Conservation (phyloP, 768 basidiomycete species). For the Tylopilus cervinicoccineus region DNA sequence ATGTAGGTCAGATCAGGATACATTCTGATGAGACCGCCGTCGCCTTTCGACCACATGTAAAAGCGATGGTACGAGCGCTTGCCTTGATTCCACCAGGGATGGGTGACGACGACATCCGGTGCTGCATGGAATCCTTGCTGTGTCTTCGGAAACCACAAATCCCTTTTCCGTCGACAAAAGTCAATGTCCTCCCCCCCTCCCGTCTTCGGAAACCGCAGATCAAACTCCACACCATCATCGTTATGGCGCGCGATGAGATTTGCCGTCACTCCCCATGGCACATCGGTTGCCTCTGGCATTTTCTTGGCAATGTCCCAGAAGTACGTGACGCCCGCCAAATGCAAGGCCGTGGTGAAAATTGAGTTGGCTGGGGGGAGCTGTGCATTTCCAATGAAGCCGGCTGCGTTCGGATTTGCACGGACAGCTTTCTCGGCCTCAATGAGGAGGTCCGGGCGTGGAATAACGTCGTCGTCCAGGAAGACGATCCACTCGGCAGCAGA, state of each 20-base stretch:
- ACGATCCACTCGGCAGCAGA: conserved; percentile 54
- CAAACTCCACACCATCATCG: conserved; percentile 43
- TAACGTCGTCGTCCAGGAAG: conserved; percentile 61
- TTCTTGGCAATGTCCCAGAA: conserved; percentile 62
- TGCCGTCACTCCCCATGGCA: conserved; percentile 64
- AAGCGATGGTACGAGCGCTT: conserved; percentile 46
- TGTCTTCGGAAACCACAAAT: conserved; percentile 31
- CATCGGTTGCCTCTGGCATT: conserved; percentile 35
- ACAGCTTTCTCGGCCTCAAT: conserved; percentile 45
- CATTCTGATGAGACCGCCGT: conserved; percentile 45
- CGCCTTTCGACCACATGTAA: conserved; percentile 57
- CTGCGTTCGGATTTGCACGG: conserved; percentile 42
- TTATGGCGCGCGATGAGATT: conserved; percentile 50
- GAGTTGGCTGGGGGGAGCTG: conserved; percentile 45
- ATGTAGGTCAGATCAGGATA: conserved; percentile 46
- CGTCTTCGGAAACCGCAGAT: conserved; percentile 53
- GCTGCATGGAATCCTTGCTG: conserved; percentile 45
- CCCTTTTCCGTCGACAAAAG: conserved; percentile 48
- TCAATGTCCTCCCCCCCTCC: conserved; percentile 65
- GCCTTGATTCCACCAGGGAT: conserved; percentile 56
- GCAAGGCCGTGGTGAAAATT: conserved; percentile 51
- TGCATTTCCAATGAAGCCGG: conserved; percentile 52
- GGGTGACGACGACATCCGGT: conserved; percentile 45
- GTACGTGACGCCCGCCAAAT: conserved; percentile 53
- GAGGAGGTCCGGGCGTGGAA: conserved; percentile 40